phyloP scores from a whole-genome alignment of 139 green algal genomes.

The Chlorella sp. region DNA sequence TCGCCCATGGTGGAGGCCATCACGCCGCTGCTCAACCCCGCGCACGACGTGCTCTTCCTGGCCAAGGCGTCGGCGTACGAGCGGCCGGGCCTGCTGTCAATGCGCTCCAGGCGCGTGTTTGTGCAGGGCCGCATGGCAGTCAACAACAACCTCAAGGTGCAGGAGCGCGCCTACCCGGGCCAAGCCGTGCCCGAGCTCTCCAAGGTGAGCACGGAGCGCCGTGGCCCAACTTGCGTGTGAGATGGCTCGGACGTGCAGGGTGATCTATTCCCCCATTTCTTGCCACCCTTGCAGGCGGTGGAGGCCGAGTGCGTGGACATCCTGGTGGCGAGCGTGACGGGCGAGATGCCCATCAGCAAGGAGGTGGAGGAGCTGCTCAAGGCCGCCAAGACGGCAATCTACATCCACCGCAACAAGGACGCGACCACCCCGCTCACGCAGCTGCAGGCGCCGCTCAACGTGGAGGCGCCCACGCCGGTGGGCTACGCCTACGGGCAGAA shows the following conservation, averaged over 20 bases:
- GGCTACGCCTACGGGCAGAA: no score
- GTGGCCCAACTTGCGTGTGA: no score
- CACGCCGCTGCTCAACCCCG: not conserved
- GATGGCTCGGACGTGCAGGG: no score
- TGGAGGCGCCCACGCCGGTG: no score
- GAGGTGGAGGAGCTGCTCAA: slow-evolving; percentile 32
- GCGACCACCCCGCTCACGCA: no score
- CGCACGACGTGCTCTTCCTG: slow-evolving; percentile 17
- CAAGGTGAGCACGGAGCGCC: slow-evolving; percentile 9
- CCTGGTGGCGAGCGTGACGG: slow-evolving; percentile 17
- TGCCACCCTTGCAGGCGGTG: slow-evolving; percentile 30
- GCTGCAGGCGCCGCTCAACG: no score
- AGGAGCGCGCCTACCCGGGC: slow-evolving; percentile 25
- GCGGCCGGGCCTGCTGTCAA: slow-evolving; percentile 19
- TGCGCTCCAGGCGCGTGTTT: slow-evolving; percentile 25
- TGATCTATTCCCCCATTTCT: no score
- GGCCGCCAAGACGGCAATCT: slow-evolving; percentile 11
- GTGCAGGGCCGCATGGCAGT: slow-evolving; percentile 33
- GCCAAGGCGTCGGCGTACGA: slow-evolving; percentile 18
- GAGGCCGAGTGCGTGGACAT: slow-evolving; percentile 28
- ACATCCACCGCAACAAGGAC: slow-evolving; percentile 22
- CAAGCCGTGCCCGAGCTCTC: slow-evolving; percentile 10
- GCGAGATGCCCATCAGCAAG: slow-evolving; percentile 28
- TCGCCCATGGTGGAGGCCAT: slow-evolving; percentile 22
- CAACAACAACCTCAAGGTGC: slow-evolving; percentile 6